A percentile compares a stretch with the other conserved stretches of the same genome.
These are phyloP conservation scores for Penicillium argentinense DNA, from an alignment of 495 filamentous ascomycete genomes.

Conservation along the genomic window DNA sequence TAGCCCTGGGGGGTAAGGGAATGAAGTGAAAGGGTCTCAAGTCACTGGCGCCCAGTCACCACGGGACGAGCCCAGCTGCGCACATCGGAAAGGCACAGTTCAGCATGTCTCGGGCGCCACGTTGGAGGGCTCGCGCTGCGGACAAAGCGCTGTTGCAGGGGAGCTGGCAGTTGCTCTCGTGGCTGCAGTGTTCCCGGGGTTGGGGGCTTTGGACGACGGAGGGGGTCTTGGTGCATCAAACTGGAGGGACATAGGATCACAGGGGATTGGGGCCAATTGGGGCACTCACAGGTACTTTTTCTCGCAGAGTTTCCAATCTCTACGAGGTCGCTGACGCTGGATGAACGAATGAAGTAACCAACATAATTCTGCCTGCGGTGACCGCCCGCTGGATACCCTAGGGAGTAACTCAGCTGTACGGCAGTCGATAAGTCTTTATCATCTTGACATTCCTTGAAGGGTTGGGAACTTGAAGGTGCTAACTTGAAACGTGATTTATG, in stretches of 20 bases:
- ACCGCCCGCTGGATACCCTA: too few species aligned
- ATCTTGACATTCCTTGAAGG: too few species aligned
- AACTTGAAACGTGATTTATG: too few species aligned
- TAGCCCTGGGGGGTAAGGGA: constrained; percentile 4
- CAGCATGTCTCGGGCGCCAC: constrained; percentile 32
- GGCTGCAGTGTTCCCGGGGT: constrained; percentile 16
- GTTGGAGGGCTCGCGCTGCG: constrained; percentile 20
- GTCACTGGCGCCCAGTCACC: constrained; percentile 15
- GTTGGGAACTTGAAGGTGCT: too few species aligned
- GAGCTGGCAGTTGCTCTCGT: constrained; percentile 12
- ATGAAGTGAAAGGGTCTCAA: constrained; percentile 1
- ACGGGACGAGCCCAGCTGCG: constrained; percentile 15
- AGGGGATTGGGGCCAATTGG: constrained; percentile 5
- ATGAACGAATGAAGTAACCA: constrained; percentile 27
- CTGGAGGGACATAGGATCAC: constrained; percentile 4
- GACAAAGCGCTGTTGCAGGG: constrained; percentile 31
- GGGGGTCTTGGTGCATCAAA: background rate
- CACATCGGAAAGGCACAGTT: constrained; percentile 40
- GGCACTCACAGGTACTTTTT: constrained; percentile 25
- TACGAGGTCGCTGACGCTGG: constrained; percentile 16
- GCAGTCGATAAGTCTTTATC: too few species aligned
- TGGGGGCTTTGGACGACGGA: background rate
- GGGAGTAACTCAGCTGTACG: too few species aligned
- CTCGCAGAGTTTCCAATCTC: constrained; percentile 11
- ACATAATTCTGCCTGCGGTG: constrained; percentile 26